Conservation (phyloP, 2,329 filamentous ascomycete genomes). For the Penicillium sp. region DNA sequence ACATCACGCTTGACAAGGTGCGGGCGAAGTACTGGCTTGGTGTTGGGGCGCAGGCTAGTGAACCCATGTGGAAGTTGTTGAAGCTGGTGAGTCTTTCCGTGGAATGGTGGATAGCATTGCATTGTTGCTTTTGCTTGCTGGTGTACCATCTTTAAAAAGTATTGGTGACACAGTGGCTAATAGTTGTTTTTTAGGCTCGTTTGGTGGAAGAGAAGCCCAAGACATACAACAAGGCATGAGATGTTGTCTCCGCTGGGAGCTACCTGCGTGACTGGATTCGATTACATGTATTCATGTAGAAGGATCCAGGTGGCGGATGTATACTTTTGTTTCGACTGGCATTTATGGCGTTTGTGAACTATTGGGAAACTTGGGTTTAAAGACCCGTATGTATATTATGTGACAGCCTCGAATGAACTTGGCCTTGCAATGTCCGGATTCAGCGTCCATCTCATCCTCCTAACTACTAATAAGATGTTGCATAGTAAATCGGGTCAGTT, state of each 20-base stretch:
- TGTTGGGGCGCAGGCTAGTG: slow-evolving; percentile 91
- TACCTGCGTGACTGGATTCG: neutral
- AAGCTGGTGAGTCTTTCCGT: slow-evolving; percentile 65
- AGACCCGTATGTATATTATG: slow-evolving; percentile 18
- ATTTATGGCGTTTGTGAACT: slow-evolving; percentile 30
- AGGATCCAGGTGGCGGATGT: neutral
- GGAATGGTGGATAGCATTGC: neutral
- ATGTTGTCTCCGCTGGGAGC: neutral
- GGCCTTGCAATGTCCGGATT: slow-evolving; percentile 6
- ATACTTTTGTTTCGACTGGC: slow-evolving; percentile 17
- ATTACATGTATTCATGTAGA: too few relatives aligned
- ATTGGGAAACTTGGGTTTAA: slow-evolving; percentile 13
- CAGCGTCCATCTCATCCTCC: too few relatives aligned
- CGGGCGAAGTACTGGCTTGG: slow-evolving; percentile 95
- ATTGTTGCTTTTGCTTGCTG: neutral
- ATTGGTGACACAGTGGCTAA: slow-evolving; percentile 10
- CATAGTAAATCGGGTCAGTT: too few relatives aligned
- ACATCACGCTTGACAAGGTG: slow-evolving; percentile 81
- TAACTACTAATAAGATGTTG: too few relatives aligned
- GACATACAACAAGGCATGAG: slow-evolving; percentile 27
- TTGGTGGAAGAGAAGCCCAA: slow-evolving; percentile 37
- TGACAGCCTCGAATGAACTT: slow-evolving; percentile 8
- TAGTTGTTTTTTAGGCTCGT: slow-evolving; percentile 33
- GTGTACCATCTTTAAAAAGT: too few relatives aligned
- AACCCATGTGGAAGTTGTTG: slow-evolving; percentile 84